Evolutionary conservation across 1,284 basidiomycete species (phyloP), one percentile per base, ranked within the genome.

Genomic region (Naganishia albida): DNA sequence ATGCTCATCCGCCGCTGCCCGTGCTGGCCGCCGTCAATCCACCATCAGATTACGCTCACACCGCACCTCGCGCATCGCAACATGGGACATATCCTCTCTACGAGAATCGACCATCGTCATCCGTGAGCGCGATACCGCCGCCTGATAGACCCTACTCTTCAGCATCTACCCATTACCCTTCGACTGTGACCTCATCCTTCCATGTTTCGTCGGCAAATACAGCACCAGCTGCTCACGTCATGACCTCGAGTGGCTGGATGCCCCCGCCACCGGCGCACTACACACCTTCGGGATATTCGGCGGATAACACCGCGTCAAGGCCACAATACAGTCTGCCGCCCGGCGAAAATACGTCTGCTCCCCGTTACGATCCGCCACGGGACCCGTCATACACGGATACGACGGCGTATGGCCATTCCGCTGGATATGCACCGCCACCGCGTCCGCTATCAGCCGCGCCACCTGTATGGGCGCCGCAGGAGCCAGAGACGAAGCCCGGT

Each of bases 71-170:
- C 34, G 53, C 60, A 28, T 46, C 55, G 13, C 54, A 56, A 40
- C 63, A 49, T 28, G 48, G 53, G 15, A 48, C 52, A 59, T 55
- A 53, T 23, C 66, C 66, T 7, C 55, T 54, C n/a, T 62, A 62
- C n/a, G 66, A 67, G 42, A 67, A 67, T 39, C 55, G 66, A 16
- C 66, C 66, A 28, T 57, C 62, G 18, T 60, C 57, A 7, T 49
- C 57, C 20, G 50, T 60, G 57, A 46, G 46, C 20, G 20, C 28
- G 10, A 38, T 39, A 20, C 46, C 46, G 25, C 57, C 46, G 40
- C 57, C 56, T 6, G 56, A 60, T 4, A n/a, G 57, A 40, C 57
- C 57, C 7, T 60, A 49, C 23, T 60, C 57, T 39, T 25, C 57
- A 15, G 48, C 57, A 25, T 60, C 57, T 20, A 34, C 57, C 12